Conservation (phyloP, 2,329 filamentous ascomycete genomes). For the Aureobasidium sp. region DNA sequence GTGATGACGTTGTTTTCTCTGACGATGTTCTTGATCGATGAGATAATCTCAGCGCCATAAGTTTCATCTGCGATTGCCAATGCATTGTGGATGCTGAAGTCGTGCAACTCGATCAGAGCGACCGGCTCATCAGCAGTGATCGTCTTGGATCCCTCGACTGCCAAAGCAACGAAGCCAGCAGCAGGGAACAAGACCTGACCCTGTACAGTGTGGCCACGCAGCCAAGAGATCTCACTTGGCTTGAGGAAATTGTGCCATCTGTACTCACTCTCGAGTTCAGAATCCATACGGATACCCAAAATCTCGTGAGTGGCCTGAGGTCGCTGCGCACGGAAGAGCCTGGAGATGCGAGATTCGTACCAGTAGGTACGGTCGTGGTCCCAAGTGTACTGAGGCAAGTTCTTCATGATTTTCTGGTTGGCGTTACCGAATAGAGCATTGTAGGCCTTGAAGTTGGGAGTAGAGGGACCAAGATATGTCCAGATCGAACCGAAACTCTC, state of each 20-base stretch:
- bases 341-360: slow-evolving; percentile 16
- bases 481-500: slow-evolving; percentile 17
- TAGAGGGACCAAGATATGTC: background rate
- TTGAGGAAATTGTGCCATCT: slow-evolving; percentile 19
- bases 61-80: slow-evolving; percentile 20
- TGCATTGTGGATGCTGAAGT: slow-evolving; percentile 19
- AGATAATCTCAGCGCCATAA: slow-evolving; percentile 16
- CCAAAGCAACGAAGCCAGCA: slow-evolving; percentile 18
- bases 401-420: slow-evolving; percentile 10
- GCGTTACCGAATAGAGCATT: background rate
- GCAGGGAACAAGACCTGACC: slow-evolving; percentile 19
- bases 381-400: slow-evolving; percentile 20
- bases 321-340: background rate
- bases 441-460: slow-evolving; percentile 1
- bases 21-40: slow-evolving; percentile 1
- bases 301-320: slow-evolving; percentile 14
- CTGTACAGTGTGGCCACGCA: slow-evolving; percentile 18
- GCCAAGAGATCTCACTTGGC: slow-evolving; percentile 16
- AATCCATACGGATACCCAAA: slow-evolving; percentile 14
- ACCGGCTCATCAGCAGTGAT: slow-evolving; percentile 13
- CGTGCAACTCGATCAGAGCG: slow-evolving; percentile 19
- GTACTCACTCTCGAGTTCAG: slow-evolving; percentile 2
- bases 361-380: slow-evolving; percentile 19
- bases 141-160: slow-evolving; percentile 16
- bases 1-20: background rate